Percentiles rank a stretch among this genome's conserved stretches.
Conservation (phyloP, 2,329 filamentous ascomycete species). For the Emergomyces africanus region DNA sequence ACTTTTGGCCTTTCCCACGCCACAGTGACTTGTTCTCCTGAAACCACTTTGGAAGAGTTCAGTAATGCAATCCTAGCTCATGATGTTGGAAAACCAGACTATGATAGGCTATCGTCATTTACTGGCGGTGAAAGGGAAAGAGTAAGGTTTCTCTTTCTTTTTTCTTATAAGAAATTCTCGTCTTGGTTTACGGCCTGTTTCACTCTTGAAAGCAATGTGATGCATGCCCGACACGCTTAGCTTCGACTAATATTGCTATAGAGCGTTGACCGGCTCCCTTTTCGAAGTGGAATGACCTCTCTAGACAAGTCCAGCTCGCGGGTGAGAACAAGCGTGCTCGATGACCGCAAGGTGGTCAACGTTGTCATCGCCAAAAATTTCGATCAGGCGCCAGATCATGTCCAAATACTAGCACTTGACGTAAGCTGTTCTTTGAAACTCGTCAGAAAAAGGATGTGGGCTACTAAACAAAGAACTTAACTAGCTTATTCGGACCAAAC, state of each 20-base stretch:
- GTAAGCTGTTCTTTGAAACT: slow-evolving; percentile 18
- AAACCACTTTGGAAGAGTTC: slow-evolving; percentile 72
- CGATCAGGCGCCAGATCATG: slow-evolving; percentile 55
- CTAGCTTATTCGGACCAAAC: slow-evolving; percentile 65
- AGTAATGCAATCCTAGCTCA: slow-evolving; percentile 51
- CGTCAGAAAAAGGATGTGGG: not conserved
- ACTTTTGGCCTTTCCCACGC: slow-evolving; percentile 61
- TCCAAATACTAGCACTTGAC: slow-evolving; percentile 70
- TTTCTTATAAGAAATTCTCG: not conserved
- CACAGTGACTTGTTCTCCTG: slow-evolving; percentile 57
- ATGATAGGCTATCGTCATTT: slow-evolving; percentile 9
- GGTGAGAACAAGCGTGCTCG: slow-evolving; percentile 24
- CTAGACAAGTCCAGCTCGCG: slow-evolving; percentile 13
- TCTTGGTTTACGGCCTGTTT: not conserved
- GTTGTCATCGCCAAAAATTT: slow-evolving; percentile 72
- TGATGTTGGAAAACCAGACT: slow-evolving; percentile 14
- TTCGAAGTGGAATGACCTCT: slow-evolving; percentile 9
- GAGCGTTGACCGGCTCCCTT: slow-evolving; percentile 11
- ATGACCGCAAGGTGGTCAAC: slow-evolving; percentile 56
- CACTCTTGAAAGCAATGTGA: not conserved
- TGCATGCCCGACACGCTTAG: not conserved
- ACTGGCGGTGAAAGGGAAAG: slow-evolving; percentile 15
- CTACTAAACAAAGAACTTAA: slow-evolving; percentile 22
- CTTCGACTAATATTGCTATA: not conserved
- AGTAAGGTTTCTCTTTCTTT: slow-evolving; percentile 1